Evolutionary conservation across 352 stramenopile species (phyloP).

Genomic region (Phytopythium oedochilum): DNA sequence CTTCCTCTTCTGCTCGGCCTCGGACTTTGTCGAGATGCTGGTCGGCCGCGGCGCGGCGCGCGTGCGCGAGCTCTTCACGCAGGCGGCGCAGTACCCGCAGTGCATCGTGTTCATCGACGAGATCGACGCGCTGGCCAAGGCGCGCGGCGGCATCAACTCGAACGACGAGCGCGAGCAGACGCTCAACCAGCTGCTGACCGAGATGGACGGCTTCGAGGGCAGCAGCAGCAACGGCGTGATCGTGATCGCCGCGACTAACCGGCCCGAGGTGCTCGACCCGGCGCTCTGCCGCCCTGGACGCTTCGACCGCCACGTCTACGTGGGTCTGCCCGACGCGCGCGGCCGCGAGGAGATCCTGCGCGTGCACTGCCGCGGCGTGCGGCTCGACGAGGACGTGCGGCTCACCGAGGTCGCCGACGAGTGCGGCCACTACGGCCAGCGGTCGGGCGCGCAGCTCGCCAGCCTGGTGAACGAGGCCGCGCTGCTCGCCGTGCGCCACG

Average conservation of each 20-base stretch:
- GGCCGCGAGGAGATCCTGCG: slow-evolving; percentile 82
- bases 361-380: slow-evolving; percentile 61
- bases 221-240: slow-evolving; percentile 89
- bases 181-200: slow-evolving; percentile 90
- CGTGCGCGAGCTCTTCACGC: slow-evolving; percentile 92
- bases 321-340: slow-evolving; percentile 91
- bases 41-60: slow-evolving; percentile 92
- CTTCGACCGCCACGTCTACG: slow-evolving; percentile 96
- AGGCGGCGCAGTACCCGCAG: slow-evolving; percentile 91
- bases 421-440: slow-evolving; percentile 52
- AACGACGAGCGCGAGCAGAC: slow-evolving; percentile 97
- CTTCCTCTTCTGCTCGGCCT: slow-evolving; percentile 94
- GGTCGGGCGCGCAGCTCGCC: slow-evolving; percentile 68
- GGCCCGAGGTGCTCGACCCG: slow-evolving; percentile 93
- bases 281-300: slow-evolving; percentile 94
- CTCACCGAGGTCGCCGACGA: slow-evolving; percentile 44
- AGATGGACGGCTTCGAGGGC: slow-evolving; percentile 91
- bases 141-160: slow-evolving; percentile 80
- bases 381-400: slow-evolving; percentile 50
- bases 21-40: slow-evolving; percentile 98
- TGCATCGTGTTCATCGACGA: slow-evolving; percentile 99
- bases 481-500: slow-evolving; percentile 68
- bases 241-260: slow-evolving; percentile 96
- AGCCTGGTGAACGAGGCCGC: slow-evolving; percentile 84
- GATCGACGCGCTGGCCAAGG: slow-evolving; percentile 92